Base-by-base conservation (phyloP, 257 asterid species). In the Lithospermum erythrorhizon region DNA sequence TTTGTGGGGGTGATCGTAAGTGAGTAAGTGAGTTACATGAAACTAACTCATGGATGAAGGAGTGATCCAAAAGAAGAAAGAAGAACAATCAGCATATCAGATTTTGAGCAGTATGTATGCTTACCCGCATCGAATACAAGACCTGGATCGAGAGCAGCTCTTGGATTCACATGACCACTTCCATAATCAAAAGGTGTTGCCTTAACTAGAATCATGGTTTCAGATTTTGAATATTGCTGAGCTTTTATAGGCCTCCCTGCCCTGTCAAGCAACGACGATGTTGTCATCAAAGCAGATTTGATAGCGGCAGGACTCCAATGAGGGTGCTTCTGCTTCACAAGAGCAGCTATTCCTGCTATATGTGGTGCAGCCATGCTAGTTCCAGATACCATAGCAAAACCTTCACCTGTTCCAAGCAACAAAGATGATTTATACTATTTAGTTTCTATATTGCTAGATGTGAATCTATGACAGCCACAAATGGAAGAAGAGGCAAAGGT, bases 301-400 rank as follows among this genome's bases (percentile, higher is more conserved):
- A 85, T 83, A 59, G 95, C 90, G 53, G 90, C 91, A 24, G 95
- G 95, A 58, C 94, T 87, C 94, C 96, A 87, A 64, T 68, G 95
- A 74, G 90, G 95, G 68, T 85, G 76, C 65, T 83, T 83, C 70
- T 81, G 90, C 74, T 85, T 85, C 76, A 85, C 65, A 21, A 85
- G 95, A 71, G 95, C 88, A 58, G 95, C 91, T 70, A 85, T 85
- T 65, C 95, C 95, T 19, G 95, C 86, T 62, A 85, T 83, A 62
- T 85, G 95, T n/a, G 95, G 91, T 17, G 95, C 84, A 63, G 95
- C 95, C 95, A 85, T 85, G 90, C 95, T 85, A 47, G 95, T 85
- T 52, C 95, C 95, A 29, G 95, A 85, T 67, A 85, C 75, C 86
- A 85, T 70, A 16, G 95, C 95, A 63, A 85, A 85, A 69, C 87